Conservation (phyloP, 139 green algal species). For the Tetradesmus lagerheimii region DNA sequence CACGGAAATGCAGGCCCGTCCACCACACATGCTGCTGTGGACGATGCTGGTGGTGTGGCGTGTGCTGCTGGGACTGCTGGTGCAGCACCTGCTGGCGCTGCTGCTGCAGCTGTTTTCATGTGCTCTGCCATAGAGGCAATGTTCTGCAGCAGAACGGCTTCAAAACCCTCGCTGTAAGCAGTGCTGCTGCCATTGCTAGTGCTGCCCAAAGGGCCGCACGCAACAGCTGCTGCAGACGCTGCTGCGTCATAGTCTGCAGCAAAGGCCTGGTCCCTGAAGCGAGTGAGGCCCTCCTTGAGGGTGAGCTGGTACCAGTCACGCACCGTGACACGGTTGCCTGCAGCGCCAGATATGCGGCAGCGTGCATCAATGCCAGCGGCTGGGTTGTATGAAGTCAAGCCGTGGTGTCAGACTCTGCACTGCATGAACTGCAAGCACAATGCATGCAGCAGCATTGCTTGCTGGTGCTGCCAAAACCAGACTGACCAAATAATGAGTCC, state of each 20-base stretch:
- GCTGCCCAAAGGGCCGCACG: neutral
- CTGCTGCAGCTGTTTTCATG: neutral
- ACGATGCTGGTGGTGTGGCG: neutral
- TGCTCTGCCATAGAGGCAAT: neutral
- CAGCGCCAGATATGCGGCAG: neutral
- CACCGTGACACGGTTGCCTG: slow-evolving; percentile 25
- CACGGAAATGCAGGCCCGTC: neutral
- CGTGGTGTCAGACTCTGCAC: too few species aligned
- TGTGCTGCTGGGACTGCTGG: neutral
- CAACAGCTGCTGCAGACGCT: neutral
- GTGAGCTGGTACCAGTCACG: slow-evolving; percentile 9
- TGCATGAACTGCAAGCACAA: too few species aligned
- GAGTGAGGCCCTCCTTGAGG: slow-evolving; percentile 5
- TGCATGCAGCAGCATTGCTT: too few species aligned
- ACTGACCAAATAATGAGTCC: too few species aligned
- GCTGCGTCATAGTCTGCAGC: slow-evolving; percentile 7
- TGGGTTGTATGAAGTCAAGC: too few species aligned
- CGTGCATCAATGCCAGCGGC: neutral
- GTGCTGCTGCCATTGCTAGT: neutral
- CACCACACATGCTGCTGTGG: neutral
- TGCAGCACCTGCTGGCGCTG: neutral
- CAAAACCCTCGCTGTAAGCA: neutral
- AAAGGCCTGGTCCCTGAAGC: slow-evolving; percentile 12
- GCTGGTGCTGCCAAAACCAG: too few species aligned
- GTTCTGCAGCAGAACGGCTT: neutral